Evolutionary conservation across 257 asterid genomes (phyloP).

Genomic region (Parsonsia alboflavescens): DNA sequence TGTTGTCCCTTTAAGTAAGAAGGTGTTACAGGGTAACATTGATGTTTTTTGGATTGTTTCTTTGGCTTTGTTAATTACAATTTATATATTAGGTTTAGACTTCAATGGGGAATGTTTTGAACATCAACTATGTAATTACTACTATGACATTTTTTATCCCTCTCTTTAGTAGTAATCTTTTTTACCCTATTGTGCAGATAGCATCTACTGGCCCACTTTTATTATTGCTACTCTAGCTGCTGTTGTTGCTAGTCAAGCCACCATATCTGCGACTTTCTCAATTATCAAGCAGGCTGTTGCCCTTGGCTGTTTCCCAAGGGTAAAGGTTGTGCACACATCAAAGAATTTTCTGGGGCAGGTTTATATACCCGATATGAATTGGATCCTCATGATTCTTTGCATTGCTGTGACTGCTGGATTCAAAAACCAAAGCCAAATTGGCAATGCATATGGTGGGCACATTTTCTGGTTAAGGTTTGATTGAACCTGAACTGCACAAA

Average conservation of each 20-base stretch:
- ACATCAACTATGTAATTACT: neutral
- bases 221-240: constrained; percentile 91
- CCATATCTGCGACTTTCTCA: constrained; percentile 88
- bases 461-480: neutral
- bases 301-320: constrained; percentile 93
- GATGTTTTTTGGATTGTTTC: too few relatives aligned
- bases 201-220: constrained; percentile 88
- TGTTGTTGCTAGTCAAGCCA: constrained; percentile 94
- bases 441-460: constrained; percentile 83
- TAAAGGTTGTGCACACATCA: constrained; percentile 92
- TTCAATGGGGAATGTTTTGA: neutral
- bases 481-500: neutral
- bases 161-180: neutral
- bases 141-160: neutral
- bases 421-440: constrained; percentile 89
- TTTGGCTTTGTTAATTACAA: too few relatives aligned
- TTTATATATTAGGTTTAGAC: too few relatives aligned
- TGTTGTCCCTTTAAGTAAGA: too few relatives aligned
- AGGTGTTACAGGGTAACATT: too few relatives aligned
- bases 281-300: constrained; percentile 97
- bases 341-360: constrained; percentile 88
- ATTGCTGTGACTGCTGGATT: constrained; percentile 97
- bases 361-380: constrained; percentile 87
- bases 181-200: constrained; percentile 38
- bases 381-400: constrained; percentile 96